Base-by-base conservation (phyloP, 148 eudicot genomes). In the Polygonum maritimum region DNA sequence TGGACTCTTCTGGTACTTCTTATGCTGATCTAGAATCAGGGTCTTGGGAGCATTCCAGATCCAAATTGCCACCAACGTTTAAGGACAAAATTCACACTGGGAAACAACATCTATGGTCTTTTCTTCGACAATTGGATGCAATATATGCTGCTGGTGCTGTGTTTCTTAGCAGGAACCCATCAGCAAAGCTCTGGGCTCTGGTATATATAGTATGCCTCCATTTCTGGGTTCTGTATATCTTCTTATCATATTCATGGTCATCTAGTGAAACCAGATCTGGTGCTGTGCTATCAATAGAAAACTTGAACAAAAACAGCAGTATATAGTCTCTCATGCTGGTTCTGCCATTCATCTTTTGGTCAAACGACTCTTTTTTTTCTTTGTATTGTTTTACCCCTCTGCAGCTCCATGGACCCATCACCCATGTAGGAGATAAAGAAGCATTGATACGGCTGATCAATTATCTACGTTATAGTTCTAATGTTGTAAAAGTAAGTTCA, bases 71-170 rank as follows among this genome's bases (percentile, higher is more conserved):
- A 76, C 92, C 97, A 18, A 70, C 87, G 80, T 82, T 92, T 5
- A 82, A 87, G 79, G 79, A 78, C 77, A 86, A 86, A 76, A 80
- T 95, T 67, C 88, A 73, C 78, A 83, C 94, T 2, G 97, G 99
- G 21, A 87, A 85, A 86, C 83, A 84, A 71, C 98, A 95, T 77
- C 76, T 95, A 62, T 91, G 93, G 47, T 95, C 93, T 71, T 73
- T 95, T 78, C 82, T 95, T 72, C 79, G 83, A 77, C 99, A 95
- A 76, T 81, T 95, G 84, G 99, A 95, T 80, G 81, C 91, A 5
- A 79, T 92, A 22, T 95, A 87, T 81, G 87, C 85, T 39, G 87
- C 91, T 2, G 97, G 96, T 3, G 82, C 87, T 41, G 79, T 89
- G 9, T 89, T 88, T 76, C 86, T 92, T 54, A 87, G 92, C 45